Percentiles rank a stretch among this genome's conserved stretches.
Evolutionary conservation across 306 rosid genomes (phyloP).

Genomic region (Prunus fruticosa): DNA sequence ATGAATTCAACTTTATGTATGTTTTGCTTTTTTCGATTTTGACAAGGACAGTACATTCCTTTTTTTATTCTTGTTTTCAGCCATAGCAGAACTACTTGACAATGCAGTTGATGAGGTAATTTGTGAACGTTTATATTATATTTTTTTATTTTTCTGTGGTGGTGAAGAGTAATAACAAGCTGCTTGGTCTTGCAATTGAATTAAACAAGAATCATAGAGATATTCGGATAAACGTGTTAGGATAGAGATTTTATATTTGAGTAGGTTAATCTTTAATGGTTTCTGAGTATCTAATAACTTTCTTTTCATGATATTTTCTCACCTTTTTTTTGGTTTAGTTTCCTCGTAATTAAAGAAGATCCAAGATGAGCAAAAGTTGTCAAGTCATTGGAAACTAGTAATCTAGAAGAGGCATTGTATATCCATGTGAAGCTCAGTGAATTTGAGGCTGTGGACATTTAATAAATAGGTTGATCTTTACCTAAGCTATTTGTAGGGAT

Average conservation of each 20-base stretch:
- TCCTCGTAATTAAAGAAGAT: not conserved
- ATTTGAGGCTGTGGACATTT: not conserved
- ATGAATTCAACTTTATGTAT: not conserved
- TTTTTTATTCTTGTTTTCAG: not conserved
- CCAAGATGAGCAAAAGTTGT: not conserved
- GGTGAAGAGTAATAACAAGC: not conserved
- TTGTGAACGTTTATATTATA: not conserved
- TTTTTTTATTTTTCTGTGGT: not conserved
- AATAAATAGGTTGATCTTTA: not conserved
- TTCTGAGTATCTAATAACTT: not conserved
- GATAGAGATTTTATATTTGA: not conserved
- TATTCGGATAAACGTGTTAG: not conserved
- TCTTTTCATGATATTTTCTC: not conserved
- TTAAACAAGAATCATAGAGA: not conserved
- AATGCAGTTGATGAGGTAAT: conserved; percentile 5
- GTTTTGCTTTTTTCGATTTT: not conserved
- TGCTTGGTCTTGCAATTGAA: not conserved
- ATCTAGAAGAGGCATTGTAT: not conserved
- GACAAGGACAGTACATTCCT: not conserved
- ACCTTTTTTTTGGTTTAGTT: not conserved
- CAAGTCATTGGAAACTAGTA: not conserved
- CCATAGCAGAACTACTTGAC: conserved; percentile 7
- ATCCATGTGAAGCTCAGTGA: not conserved
- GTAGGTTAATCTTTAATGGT: not conserved
- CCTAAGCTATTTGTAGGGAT: not conserved